Evolutionary conservation across 805 yeast genomes (phyloP).

Genomic region (Yamadazyma kitorensis): DNA sequence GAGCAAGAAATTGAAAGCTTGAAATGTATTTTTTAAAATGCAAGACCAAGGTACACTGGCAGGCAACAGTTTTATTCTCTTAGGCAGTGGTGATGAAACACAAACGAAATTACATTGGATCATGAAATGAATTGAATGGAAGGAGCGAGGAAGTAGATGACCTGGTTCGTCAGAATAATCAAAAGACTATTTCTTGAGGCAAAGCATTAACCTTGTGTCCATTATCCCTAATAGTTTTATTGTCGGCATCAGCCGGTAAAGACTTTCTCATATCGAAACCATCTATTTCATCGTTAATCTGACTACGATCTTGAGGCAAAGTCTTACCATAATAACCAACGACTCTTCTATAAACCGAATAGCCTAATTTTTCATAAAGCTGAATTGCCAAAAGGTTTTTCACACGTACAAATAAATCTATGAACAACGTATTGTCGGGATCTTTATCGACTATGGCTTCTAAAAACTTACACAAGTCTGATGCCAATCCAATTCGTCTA

Average conservation of each 20-base stretch:
- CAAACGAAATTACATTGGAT: too few relatives aligned
- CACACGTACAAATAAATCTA: conserved; percentile 89
- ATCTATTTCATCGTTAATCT: conserved; percentile 65
- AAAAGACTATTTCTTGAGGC: conserved; percentile 68
- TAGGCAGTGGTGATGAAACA: too few relatives aligned
- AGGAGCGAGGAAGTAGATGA: too few relatives aligned
- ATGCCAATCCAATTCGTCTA: conserved; percentile 83
- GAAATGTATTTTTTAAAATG: too few relatives aligned
- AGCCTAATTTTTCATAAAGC: conserved; percentile 84
- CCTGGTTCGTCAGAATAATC: too few relatives aligned
- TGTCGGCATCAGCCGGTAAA: conserved; percentile 53
- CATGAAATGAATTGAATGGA: too few relatives aligned
- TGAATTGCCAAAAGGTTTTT: conserved; percentile 77
- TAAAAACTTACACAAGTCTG: conserved; percentile 69
- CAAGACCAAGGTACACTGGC: too few relatives aligned
- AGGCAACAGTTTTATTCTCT: too few relatives aligned
- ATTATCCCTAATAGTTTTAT: conserved; percentile 52
- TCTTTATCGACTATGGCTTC: conserved; percentile 67
- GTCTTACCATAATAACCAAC: conserved; percentile 76
- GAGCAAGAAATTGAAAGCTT: too few relatives aligned
- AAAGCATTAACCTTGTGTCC: conserved; percentile 60
- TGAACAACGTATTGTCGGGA: conserved; percentile 77
- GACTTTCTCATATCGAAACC: conserved; percentile 85
- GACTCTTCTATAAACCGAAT: conserved; percentile 80
- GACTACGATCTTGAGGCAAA: conserved; percentile 45